phyloP scores from a whole-genome alignment of 2,329 filamentous ascomycete genomes.

The Diaporthe citrichinensis region DNA sequence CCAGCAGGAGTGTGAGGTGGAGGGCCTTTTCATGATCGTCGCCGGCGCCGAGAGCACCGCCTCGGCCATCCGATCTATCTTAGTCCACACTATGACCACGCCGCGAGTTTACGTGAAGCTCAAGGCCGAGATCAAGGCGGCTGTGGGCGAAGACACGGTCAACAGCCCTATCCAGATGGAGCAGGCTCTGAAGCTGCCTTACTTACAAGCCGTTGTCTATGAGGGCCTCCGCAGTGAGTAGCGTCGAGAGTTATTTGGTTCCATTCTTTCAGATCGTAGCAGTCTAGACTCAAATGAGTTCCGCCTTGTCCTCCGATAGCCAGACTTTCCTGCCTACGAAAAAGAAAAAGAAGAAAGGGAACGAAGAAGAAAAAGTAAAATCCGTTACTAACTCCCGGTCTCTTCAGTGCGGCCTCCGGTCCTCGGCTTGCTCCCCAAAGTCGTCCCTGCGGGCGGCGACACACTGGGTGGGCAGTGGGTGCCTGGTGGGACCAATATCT shows the following conservation, averaged over 20 bases:
- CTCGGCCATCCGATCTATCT: conserved; percentile 59
- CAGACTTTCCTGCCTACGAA: too few species aligned
- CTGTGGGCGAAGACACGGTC: conserved; percentile 28
- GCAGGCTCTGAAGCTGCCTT: conserved; percentile 41
- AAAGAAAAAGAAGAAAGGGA: not conserved
- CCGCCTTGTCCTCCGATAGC: not conserved
- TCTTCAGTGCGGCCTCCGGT: conserved; percentile 42
- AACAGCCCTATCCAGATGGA: conserved; percentile 39
- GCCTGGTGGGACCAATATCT: conserved; percentile 48
- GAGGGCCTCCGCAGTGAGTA: conserved; percentile 43
- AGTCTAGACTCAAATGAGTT: too few species aligned
- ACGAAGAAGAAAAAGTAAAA: not conserved
- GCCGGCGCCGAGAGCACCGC: conserved; percentile 67
- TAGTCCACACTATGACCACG: conserved; percentile 40
- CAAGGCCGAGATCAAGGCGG: conserved; percentile 40
- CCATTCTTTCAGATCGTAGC: not conserved
- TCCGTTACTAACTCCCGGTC: not conserved
- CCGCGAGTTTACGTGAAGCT: conserved; percentile 36
- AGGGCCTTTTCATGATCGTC: conserved; percentile 46
- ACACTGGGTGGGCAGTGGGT: conserved; percentile 49
- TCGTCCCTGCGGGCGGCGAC: conserved; percentile 48
- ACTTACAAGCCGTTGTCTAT: conserved; percentile 46
- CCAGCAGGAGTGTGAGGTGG: conserved; percentile 58
- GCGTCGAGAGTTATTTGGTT: not conserved
- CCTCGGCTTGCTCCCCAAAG: conserved; percentile 42